Evolutionary conservation across 2,329 filamentous ascomycete species (phyloP), one percentile per base, ranked within the genome.

Genomic region (Fusarium sp.): DNA sequence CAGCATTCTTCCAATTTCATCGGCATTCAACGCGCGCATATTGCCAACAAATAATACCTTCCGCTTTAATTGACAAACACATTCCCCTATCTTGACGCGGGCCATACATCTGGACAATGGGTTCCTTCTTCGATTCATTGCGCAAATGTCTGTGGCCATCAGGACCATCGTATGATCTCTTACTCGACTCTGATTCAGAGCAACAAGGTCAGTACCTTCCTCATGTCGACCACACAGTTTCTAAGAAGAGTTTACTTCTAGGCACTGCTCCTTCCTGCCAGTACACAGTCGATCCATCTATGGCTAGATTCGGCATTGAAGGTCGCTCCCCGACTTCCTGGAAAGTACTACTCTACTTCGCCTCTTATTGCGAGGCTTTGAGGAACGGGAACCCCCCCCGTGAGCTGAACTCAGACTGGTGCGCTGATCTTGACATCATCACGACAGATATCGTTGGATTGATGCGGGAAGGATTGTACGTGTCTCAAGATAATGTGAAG

Each of bases 311-410:
- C 6, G 27, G 13, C 14, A 47, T 20, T 42, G 41, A 30, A 2
- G 13, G 45, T 20, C n/a, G n/a, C 20, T 14, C 27, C 10, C 45
- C n/a, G 11, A 25, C 18, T 8, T 7, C 12, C 5, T 48, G 43
- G 13, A 5, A 12, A 9, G 27, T 42, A 0, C 0, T 27, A 0
- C 2, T 55, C 1, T 0, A 0, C 14, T 5, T 58, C n/a, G 34
- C 20, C 4, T 58, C 55, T 14, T 3, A 32, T 14, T n/a, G 34
- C 5, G 14, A 55, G 2, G 0, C 11, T 4, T 13, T 43, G 1
- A 23, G 6, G 10, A 0, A 14, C 2, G 4, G 4, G 4, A 34
- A 21, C 21, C 21, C 21, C 21, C 21, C 21, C 21, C 21, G 21
- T 21, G 21, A 21, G 21, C 21, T 21, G 21, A 21, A 21, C 4